Base-by-base conservation (phyloP, 2,329 filamentous ascomycete genomes). In the Calonectria henricotiae region DNA sequence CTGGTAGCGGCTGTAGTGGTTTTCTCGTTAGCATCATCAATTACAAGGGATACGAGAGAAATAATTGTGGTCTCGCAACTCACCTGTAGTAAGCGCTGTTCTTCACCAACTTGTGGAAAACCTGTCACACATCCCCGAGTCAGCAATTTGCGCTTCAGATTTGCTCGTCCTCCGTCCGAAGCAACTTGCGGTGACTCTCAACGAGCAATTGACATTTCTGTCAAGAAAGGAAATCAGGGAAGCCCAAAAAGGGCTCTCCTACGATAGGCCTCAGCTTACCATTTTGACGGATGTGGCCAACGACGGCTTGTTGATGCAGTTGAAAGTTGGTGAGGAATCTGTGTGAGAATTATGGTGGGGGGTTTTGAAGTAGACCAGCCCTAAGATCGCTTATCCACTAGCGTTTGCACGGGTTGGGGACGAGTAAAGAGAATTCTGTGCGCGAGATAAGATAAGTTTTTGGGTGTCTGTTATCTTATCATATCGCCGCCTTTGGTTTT, bases 71-170 rank as follows among this genome's bases (percentile, higher is more conserved):
- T n/a, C 30, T 60, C 35, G 47, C 15, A 71, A 87, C 92, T 92
- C 83, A 97, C 94, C 94, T 98, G 91, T 94, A 98, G 94, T 98
- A 99, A 85, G 96, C 93, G 87, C 93, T 95, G 91, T 93, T 98
- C 93, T 98, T 98, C 85, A 96, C 90, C 85, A 92, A 87, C 92
- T 98, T 98, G 90, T 94, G 91, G 93, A 95, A 96, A 87, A 90
- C 84, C 95, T 98, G 84, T 79, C 77, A 83, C 73, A 82, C 85
- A 86, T 86, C 88, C 89, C 86, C 92, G 94, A 98, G 94, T 98
- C 95, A 98, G 96, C 96, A 98, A 98, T 98, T 98, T 91, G 91
- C 95, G 95, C 95, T 98, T 98, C 95, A 98, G 95, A 90, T 81
- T 78, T 83, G 81, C 82, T 84, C 82, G 75, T 82, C 84, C 85